A percentile compares a stretch with the other conserved stretches of the same genome.
These are phyloP conservation scores for Marchantia polymorpha DNA, from an alignment of 225 moss, liverwort and hornwort species.

Conservation along the genomic window DNA sequence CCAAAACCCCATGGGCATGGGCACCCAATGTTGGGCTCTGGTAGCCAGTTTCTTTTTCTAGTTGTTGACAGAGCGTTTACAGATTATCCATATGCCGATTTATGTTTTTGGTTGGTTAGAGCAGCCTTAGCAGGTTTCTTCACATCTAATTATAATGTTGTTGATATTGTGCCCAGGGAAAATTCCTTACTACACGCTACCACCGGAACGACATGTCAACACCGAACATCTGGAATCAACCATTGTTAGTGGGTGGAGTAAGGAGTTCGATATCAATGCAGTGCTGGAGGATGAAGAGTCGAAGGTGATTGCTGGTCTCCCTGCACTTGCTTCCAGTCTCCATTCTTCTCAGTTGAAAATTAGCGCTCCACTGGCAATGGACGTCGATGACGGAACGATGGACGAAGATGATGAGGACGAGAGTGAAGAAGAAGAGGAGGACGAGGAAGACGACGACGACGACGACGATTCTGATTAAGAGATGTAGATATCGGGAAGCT, in stretches of 20 bases:
- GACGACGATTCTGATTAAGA: background rate
- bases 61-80: too few species aligned
- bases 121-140: background rate
- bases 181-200: conserved; percentile 67
- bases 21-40: too few species aligned
- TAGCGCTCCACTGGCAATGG: conserved; percentile 64
- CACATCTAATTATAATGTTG: background rate
- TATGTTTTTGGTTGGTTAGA: too few species aligned
- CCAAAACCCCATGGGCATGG: too few species aligned
- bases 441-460: conserved; percentile 6
- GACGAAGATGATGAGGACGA: conserved; percentile 42
- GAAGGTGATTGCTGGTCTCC: conserved; percentile 70
- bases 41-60: too few species aligned
- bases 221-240: conserved; percentile 58
- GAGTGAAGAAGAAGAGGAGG: conserved; percentile 34
- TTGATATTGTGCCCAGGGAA: conserved; percentile 48
- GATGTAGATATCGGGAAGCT: conserved; percentile 2
- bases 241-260: conserved; percentile 80
- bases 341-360: conserved; percentile 66
- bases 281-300: conserved; percentile 67
- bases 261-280: conserved; percentile 69
- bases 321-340: conserved; percentile 51
- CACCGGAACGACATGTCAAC: conserved; percentile 42
- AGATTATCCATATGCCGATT: too few species aligned
- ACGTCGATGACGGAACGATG: conserved; percentile 39